Percentiles rank a stretch among this genome's conserved stretches.
phyloP scores from a whole-genome alignment of 2,329 filamentous ascomycete species.

The Aspergillus quadrilineatus region DNA sequence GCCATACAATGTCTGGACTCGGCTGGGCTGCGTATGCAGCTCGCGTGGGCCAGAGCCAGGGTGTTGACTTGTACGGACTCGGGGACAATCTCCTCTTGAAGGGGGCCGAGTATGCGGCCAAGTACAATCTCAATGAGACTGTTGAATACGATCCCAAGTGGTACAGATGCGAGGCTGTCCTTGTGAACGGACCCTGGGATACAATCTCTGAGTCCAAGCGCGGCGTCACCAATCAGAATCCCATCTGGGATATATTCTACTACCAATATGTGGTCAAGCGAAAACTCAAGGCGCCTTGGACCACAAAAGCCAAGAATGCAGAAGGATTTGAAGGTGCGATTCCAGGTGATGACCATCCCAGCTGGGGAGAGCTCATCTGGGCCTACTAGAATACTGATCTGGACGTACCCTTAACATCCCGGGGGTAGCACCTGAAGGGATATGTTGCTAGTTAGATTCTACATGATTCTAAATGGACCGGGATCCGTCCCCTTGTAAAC shows the following conservation, averaged over 20 bases:
- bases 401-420: background rate
- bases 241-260: slow-evolving; percentile 27
- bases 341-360: slow-evolving; percentile 22
- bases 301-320: slow-evolving; percentile 14
- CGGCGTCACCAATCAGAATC: slow-evolving; percentile 20
- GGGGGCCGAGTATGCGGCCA: slow-evolving; percentile 41
- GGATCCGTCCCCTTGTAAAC: too few relatives aligned
- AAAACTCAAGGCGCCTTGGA: slow-evolving; percentile 22
- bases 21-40: slow-evolving; percentile 39
- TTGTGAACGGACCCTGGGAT: slow-evolving; percentile 42
- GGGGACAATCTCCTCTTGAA: slow-evolving; percentile 36
- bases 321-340: slow-evolving; percentile 19
- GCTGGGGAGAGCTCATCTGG: slow-evolving; percentile 34
- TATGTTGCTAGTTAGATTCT: too few relatives aligned
- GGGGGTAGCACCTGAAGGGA: too few relatives aligned
- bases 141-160: slow-evolving; percentile 39
- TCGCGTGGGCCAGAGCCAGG: slow-evolving; percentile 37
- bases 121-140: slow-evolving; percentile 38
- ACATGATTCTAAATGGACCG: too few relatives aligned
- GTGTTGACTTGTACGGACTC: slow-evolving; percentile 34
- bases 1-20: slow-evolving; percentile 32
- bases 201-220: slow-evolving; percentile 23
- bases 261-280: slow-evolving; percentile 36
- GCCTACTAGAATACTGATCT: background rate
- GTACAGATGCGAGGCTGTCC: slow-evolving; percentile 42